phyloP scores from a whole-genome alignment of 495 filamentous ascomycete species.

The Aspergillus mulundensis region DNA sequence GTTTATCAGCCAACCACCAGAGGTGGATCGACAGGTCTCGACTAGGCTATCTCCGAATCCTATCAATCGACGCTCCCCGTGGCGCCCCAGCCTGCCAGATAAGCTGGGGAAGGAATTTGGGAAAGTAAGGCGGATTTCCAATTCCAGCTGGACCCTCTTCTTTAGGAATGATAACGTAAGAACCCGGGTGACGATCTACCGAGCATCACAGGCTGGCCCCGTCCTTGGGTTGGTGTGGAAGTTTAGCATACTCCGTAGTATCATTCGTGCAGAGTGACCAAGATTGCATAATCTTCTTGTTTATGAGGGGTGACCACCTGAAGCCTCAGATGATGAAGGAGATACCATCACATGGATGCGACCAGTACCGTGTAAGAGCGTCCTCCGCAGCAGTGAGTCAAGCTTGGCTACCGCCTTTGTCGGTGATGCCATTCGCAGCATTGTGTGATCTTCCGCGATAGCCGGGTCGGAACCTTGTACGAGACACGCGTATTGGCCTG shows the following conservation, averaged over 20 bases:
- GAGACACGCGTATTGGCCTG: background rate
- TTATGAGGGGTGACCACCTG: background rate
- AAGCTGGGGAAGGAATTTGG: slow-evolving; percentile 13
- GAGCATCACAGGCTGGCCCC: background rate
- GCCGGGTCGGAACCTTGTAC: slow-evolving; percentile 17
- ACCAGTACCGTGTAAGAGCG: slow-evolving; percentile 8
- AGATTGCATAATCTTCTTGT: slow-evolving; percentile 12
- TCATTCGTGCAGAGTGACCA: slow-evolving; percentile 11
- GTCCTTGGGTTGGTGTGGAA: slow-evolving; percentile 1
- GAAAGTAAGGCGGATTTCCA: slow-evolving; percentile 6
- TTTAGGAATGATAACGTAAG: slow-evolving; percentile 4
- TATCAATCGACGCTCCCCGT: slow-evolving; percentile 16
- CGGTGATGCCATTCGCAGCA: slow-evolving; percentile 5
- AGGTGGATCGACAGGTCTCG: slow-evolving; percentile 25
- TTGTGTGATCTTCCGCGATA: slow-evolving; percentile 25
- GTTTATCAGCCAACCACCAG: slow-evolving; percentile 14
- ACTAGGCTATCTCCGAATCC: slow-evolving; percentile 14
- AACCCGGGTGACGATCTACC: background rate
- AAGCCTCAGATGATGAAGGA: slow-evolving; percentile 15
- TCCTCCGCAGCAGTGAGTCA: slow-evolving; percentile 1
- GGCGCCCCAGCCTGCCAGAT: slow-evolving; percentile 15
- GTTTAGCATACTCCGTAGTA: background rate
- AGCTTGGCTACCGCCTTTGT: slow-evolving; percentile 9
- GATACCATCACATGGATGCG: slow-evolving; percentile 11
- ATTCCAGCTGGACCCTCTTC: background rate